A percentile compares a stretch with the other conserved stretches of the same genome.
phyloP scores from a whole-genome alignment of 2,329 filamentous ascomycete genomes.

The Calonectria pteridis region DNA sequence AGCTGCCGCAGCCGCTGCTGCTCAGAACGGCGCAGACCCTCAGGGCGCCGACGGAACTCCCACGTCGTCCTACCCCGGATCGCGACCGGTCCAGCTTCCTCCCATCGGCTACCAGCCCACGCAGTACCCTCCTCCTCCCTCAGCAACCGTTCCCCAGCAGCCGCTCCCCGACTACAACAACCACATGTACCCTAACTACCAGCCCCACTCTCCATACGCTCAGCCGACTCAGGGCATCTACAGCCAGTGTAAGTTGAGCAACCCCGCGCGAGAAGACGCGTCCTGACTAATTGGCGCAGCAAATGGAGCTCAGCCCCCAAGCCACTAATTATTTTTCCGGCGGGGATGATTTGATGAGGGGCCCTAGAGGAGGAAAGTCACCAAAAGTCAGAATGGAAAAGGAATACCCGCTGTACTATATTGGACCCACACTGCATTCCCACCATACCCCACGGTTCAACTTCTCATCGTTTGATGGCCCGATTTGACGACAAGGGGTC shows the following conservation, averaged over 20 bases:
- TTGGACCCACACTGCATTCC: slow-evolving; percentile 31
- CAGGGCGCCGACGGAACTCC: slow-evolving; percentile 57
- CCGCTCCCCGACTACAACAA: slow-evolving; percentile 67
- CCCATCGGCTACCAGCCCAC: slow-evolving; percentile 79
- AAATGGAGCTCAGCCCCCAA: slow-evolving; percentile 51
- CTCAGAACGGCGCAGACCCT: slow-evolving; percentile 65
- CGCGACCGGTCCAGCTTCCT: slow-evolving; percentile 74
- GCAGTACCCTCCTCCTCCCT: slow-evolving; percentile 75
- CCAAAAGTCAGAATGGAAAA: slow-evolving; percentile 45
- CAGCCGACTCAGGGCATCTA: slow-evolving; percentile 71
- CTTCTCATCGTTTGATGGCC: slow-evolving; percentile 16
- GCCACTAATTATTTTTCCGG: slow-evolving; percentile 43
- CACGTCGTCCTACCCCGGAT: slow-evolving; percentile 68
- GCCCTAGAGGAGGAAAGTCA: slow-evolving; percentile 45
- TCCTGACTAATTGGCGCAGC: slow-evolving; percentile 5
- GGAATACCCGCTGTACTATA: slow-evolving; percentile 46
- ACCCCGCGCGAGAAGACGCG: background rate
- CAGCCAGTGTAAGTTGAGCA: slow-evolving; percentile 64
- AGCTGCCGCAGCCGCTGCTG: slow-evolving; percentile 65
- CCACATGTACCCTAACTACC: slow-evolving; percentile 70
- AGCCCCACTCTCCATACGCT: slow-evolving; percentile 70
- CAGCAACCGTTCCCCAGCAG: slow-evolving; percentile 64
- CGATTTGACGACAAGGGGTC: slow-evolving; percentile 5
- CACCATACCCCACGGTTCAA: slow-evolving; percentile 11
- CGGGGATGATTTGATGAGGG: slow-evolving; percentile 30